Conservation (phyloP, 306 rosid genomes). For the Comarum palustre region DNA sequence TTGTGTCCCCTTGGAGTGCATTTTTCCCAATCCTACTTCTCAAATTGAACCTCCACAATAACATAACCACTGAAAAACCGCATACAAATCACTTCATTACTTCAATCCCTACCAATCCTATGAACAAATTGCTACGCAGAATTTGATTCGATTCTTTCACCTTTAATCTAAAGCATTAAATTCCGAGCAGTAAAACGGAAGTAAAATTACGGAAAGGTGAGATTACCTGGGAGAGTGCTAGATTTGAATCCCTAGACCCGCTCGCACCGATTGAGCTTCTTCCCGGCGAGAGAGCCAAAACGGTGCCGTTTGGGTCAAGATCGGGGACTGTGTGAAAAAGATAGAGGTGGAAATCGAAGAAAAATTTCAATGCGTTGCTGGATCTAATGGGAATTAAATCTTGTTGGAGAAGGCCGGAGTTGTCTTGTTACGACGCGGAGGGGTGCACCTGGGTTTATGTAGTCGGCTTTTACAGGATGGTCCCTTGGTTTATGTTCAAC, state of each 20-base stretch:
- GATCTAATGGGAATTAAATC: slow-evolving; percentile 13
- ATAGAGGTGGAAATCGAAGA: background rate
- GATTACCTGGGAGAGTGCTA: slow-evolving; percentile 39
- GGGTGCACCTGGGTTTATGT: background rate
- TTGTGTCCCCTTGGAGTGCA: slow-evolving; percentile 64
- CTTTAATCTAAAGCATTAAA: background rate
- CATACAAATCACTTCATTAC: slow-evolving; percentile 1
- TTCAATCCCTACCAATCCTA: background rate
- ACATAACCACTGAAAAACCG: slow-evolving; percentile 33
- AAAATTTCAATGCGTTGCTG: background rate
- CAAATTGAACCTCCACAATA: slow-evolving; percentile 30
- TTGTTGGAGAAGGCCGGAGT: background rate
- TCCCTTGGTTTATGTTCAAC: background rate
- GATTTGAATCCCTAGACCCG: slow-evolving; percentile 40
- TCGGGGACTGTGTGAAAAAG: background rate
- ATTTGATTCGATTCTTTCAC: background rate
- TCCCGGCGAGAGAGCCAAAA: slow-evolving; percentile 13
- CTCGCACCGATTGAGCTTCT: slow-evolving; percentile 7
- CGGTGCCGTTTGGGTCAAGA: slow-evolving; percentile 34
- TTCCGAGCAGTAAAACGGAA: background rate
- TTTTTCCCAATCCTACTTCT: slow-evolving; percentile 25
- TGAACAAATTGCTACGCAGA: background rate
- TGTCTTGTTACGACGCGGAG: background rate
- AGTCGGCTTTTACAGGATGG: slow-evolving; percentile 1
- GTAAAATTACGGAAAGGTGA: background rate